Evolutionary conservation across 140 eudicot species (phyloP), one percentile per base, ranked within the genome.

Genomic region (Senecio squalidus): DNA sequence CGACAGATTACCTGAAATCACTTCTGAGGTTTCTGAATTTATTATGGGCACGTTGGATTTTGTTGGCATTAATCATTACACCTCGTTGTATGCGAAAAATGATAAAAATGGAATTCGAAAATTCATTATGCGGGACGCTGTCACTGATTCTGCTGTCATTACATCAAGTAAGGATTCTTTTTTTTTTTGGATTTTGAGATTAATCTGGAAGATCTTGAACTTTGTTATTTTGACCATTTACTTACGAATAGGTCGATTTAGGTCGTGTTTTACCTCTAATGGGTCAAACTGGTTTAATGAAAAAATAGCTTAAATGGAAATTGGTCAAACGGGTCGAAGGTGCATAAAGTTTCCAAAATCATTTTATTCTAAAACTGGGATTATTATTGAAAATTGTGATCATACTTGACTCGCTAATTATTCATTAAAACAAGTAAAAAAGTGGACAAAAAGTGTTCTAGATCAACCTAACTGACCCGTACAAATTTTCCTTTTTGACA

Each of bases 11-110:
- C 98, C 98, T 0, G 68, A 70, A 46, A 87, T 92, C 70, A 74
- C 70, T 33, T 82, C 88, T 0, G 49, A 70, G 44, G 68, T 74
- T 65, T 80, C 94, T 17, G 43, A 55, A 66, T 57, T 77, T 13
- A 60, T 92, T 7, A 58, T 40, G 15, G 84, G 96, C 9, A 62
- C 98, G 20, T 62, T 87, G 57, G 98, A 92, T 55, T 92, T 87
- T 39, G 60, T 92, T 18, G 98, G 98, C 40, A 76, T 92, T 47
- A 92, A 92, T 55, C 98, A 87, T 52, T 92, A 92, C 60, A 92
- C 98, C n/a, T 72, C 98, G 9, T 55, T 84, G 51, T 92, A 92
- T 60, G 93, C 95, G 11, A 77, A 88, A 31, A 92, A 87, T 29
- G 96, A 87, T 65, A 92, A 77, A 74, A 70, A 52, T 2, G 60